Evolutionary conservation across 352 stramenopile genomes (phyloP), one percentile per base, ranked within the genome.

Genomic region (Phytophthora pluvialis): DNA sequence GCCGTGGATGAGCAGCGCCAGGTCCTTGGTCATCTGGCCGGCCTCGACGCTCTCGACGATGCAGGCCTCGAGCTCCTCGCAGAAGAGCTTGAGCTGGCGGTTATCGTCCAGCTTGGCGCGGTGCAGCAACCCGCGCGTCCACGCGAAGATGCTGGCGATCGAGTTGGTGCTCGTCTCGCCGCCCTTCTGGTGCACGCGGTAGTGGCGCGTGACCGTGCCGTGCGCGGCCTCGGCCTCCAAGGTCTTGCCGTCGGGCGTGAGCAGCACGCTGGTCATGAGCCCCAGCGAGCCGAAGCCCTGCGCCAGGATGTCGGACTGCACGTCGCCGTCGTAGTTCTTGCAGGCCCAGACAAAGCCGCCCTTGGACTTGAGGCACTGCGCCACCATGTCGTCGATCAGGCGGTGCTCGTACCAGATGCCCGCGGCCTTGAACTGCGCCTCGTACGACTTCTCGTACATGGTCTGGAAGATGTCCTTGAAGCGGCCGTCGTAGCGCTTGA

Each of bases 251-350:
- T 97, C 88, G 0, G 87, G 86, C 0, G 85, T 84, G 33, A 96
- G 68, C 38, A 97, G 63, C 52, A 97, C 90, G 29, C 70, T 88
- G 32, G 90, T 97, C 90, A 97, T 97, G 12, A 97, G 75, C 6
- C 90, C 90, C 4, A 97, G 77, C 40, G 87, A 96, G 45, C 90
- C 90, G 60, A 89, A 97, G 26, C 88, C 90, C 75, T 97, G 90
- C 2, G 90, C 90, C 1, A 97, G 43, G 45, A 94, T 95, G 64
- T 97, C 90, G n/a, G 82, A 94, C 73, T 95, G 86, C 66, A 97
- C 88, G 68, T 97, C 90, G 28, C 88, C 90, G 63, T 97, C 90
- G 70, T 97, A 97, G 79, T 96, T 97, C 83, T 97, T 97, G 77
- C 79, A 91, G 10, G 88, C 88, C 90, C 90, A 97, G 12, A 97